These are phyloP conservation scores for Rutstroemia sp. DNA, from an alignment of 2,329 filamentous ascomycete species.

Conservation along the genomic window DNA sequence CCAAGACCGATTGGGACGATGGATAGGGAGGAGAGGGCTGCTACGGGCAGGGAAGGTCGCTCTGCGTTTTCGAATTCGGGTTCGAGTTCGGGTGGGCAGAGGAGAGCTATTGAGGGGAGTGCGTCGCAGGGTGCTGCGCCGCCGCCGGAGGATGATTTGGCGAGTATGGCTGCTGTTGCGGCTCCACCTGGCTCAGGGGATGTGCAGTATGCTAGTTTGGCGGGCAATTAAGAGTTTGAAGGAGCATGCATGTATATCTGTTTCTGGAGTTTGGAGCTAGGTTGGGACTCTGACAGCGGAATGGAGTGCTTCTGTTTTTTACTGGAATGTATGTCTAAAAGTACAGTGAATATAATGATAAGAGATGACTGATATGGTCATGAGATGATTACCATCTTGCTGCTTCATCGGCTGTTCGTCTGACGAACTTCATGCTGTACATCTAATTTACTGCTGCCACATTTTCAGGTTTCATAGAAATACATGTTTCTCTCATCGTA, in stretches of 20 bases:
- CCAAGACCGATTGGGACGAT: conserved; percentile 88
- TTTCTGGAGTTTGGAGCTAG: conserved; percentile 23
- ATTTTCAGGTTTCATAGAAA: neutral
- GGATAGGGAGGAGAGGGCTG: conserved; percentile 75
- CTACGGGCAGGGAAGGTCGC: conserved; percentile 74
- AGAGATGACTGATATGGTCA: neutral
- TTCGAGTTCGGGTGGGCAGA: conserved; percentile 28
- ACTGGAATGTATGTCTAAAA: neutral
- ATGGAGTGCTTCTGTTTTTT: neutral
- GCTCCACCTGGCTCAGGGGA: conserved; percentile 74
- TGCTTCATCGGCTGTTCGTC: neutral
- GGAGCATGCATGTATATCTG: conserved; percentile 17
- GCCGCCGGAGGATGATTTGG: conserved; percentile 24
- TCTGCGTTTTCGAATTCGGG: conserved; percentile 45
- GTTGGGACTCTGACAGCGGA: neutral
- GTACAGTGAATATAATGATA: conserved; percentile 6
- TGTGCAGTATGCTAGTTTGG: conserved; percentile 76
- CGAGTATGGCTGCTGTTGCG: conserved; percentile 44
- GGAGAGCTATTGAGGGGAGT: conserved; percentile 25
- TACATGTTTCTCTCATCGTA: neutral
- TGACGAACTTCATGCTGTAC: neutral
- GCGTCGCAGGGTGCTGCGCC: conserved; percentile 12
- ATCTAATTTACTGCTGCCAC: neutral
- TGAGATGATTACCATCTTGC: neutral
- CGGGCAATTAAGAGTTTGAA: conserved; percentile 58